Evolutionary conservation across 192 early-diverging fungal species (phyloP), one percentile per base, ranked within the genome.

Genomic region (Rhizophagus sp.): DNA sequence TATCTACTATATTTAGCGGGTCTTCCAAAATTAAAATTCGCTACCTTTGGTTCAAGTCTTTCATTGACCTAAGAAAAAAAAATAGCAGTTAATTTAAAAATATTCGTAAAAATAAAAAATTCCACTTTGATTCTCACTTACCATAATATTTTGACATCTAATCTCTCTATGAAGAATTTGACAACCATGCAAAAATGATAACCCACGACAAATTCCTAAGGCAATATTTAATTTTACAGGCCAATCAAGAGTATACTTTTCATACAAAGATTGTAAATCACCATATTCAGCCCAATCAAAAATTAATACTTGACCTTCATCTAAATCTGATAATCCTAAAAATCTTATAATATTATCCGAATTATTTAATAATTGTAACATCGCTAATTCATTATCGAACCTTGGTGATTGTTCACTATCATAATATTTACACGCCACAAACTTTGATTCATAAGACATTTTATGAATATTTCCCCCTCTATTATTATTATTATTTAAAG

Each of bases 61-160:
- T 61, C 19, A 4, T 47, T 75, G 2, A 75, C n/a, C 73, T 75
- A 61, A 17, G 30, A 39, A 36, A 41, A 2, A 19, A 44, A 24
- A 39, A 19, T 22, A 11, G 19, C 10, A 69, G 24, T 41, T 39
- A 9, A 47, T 22, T 34, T 41, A 47, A 70, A 69, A 69, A 41
- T 44, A 39, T 4, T 36, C 17, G 17, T 44, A 25, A 69, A 69
- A 39, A 41, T 1, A 39, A 70, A 70, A 10, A 44, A 11, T 11
- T 24, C 15, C 9, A 24, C 2, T 3, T 66, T 27, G 19, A 65
- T 57, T 13, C 3, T 39, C 27, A 15, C 50, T 52, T 25, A 76
- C 75, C 75, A 76, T 24, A 39, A 76, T 36, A 64, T 76, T 76
- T 64, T 76, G 61, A 63, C 75, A 76, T 36, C 75, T 27, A 76